Percentiles rank a stretch among this genome's conserved stretches.
Evolutionary conservation across 129 eudicot species (phyloP).

Genomic region (Lactuca saligna): DNA sequence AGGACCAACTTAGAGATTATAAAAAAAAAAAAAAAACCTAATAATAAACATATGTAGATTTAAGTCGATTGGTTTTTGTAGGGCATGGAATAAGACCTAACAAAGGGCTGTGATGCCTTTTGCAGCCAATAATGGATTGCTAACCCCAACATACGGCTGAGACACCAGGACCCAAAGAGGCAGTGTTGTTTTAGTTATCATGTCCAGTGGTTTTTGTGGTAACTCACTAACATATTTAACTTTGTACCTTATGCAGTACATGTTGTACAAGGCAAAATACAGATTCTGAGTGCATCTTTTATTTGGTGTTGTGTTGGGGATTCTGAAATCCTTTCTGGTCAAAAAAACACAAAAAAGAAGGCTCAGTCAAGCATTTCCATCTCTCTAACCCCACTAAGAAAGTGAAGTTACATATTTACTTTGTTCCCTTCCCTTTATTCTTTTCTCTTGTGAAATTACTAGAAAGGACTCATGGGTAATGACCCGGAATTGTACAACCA

Average conservation of each 20-base stretch:
- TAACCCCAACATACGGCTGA: constrained; percentile 30
- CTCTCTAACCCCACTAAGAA: constrained; percentile 61
- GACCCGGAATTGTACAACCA: constrained; percentile 2
- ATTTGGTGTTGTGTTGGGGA: constrained; percentile 38
- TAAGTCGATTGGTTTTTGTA: constrained; percentile 22
- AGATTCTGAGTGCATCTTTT: constrained; percentile 31
- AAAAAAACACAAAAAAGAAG: constrained; percentile 36
- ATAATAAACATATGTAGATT: neutral
- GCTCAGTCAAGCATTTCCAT: constrained; percentile 50
- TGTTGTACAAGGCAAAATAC: constrained; percentile 26
- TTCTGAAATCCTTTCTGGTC: constrained; percentile 44
- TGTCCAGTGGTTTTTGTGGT: constrained; percentile 31
- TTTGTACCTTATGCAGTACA: constrained; percentile 30
- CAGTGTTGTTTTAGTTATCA: constrained; percentile 30
- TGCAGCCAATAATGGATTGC: constrained; percentile 35
- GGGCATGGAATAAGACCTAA: constrained; percentile 39
- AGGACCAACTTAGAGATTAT: too few relatives aligned
- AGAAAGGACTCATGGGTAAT: constrained; percentile 19
- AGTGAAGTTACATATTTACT: constrained; percentile 59
- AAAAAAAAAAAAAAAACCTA: neutral
- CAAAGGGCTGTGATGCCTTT: constrained; percentile 20
- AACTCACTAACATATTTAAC: neutral
- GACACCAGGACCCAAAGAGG: constrained; percentile 28
- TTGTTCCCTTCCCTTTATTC: constrained; percentile 57
- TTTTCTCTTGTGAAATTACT: constrained; percentile 32